Base-by-base conservation (phyloP, 2,329 filamentous ascomycete genomes). In the Myriosclerotinia curreyana region DNA sequence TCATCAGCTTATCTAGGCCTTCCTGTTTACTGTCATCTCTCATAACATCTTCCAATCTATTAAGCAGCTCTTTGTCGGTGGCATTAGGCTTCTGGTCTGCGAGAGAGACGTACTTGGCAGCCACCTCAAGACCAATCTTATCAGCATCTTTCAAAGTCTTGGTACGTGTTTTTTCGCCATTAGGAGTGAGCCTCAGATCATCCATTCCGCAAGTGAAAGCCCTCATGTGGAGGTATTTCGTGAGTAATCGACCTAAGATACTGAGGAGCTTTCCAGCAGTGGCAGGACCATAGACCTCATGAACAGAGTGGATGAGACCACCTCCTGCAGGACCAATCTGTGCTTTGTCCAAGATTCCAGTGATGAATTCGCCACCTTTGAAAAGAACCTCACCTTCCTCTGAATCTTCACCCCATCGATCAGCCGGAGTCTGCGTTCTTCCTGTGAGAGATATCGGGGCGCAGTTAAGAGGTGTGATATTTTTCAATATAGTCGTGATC, bases 161-260 rank as follows among this genome's bases (percentile, higher is more conserved):
- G 69, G 83, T 84, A 50, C 95, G 87, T 61, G 82, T 80, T 63
- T 79, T 79, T 74, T 99, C 92, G 61, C 95, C 94, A 67, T 90
- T 80, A 1, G 84, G 80, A 0, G 94, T 98, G 60, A 99, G 84
- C 65, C 90, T 86, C 65, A 99, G 81, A 80, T 99, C 96, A 72
- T 99, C 94, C 77, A 99, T 96, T 75, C 96, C 96, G 76, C 95
- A 99, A 69, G 91, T 95, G 76, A 98, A 98, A 1, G 94, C 95
- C 60, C 93, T 85, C 87, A 97, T 96, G 74, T 95, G 91, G 66
- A 98, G 82, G 69, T 93, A 89, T 72, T 93, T 89, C 0, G 95
- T 99, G 68, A 99, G 79, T 34, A 99, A 82, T 64, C 95, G 87
- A 62, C 95, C 95, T 63, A 99, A 82, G 70, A 94, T 89, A 80